These are phyloP conservation scores for Metschnikowia peoriensis DNA, from an alignment of 805 yeast genomes.

Conservation along the genomic window DNA sequence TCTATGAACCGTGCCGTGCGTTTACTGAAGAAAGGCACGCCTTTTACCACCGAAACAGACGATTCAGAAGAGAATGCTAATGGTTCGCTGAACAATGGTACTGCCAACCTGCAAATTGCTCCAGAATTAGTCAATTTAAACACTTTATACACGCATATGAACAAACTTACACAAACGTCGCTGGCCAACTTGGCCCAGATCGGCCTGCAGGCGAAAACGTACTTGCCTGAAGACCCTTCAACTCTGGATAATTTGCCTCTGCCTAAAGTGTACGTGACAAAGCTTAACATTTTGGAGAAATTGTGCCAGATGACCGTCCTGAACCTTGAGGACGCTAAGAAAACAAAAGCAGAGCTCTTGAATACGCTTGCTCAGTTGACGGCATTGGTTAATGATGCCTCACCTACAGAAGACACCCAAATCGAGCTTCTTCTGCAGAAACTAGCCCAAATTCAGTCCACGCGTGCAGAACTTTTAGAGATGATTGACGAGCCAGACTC, in stretches of 20 bases:
- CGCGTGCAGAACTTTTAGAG: slow-evolving; percentile 32
- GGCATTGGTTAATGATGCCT: slow-evolving; percentile 24
- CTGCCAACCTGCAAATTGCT: slow-evolving; percentile 16
- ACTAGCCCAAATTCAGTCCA: slow-evolving; percentile 25
- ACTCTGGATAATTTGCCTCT: slow-evolving; percentile 38
- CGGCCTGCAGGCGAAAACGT: slow-evolving; percentile 35
- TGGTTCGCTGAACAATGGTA: too few species aligned
- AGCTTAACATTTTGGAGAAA: slow-evolving; percentile 39
- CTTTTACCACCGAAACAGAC: slow-evolving; percentile 6
- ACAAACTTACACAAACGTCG: slow-evolving; percentile 18
- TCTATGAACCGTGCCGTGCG: slow-evolving; percentile 27
- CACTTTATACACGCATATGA: slow-evolving; percentile 28
- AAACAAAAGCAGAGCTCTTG: slow-evolving; percentile 26
- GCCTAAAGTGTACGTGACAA: slow-evolving; percentile 32
- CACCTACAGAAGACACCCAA: slow-evolving; percentile 34
- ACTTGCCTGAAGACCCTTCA: slow-evolving; percentile 35
- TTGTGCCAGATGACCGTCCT: slow-evolving; percentile 32
- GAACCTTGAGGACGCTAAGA: slow-evolving; percentile 32
- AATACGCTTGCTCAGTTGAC: slow-evolving; percentile 26
- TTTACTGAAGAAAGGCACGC: slow-evolving; percentile 17
- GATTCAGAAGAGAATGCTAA: neutral
- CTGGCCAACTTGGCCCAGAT: slow-evolving; percentile 37
- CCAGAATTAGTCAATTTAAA: slow-evolving; percentile 35
- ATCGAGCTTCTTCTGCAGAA: slow-evolving; percentile 28
- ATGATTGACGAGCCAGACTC: slow-evolving; percentile 20